A percentile compares a stretch with the other conserved stretches of the same genome.
Conservation (phyloP, 352 stramenopile genomes). For the Phytophthora crassamura region DNA sequence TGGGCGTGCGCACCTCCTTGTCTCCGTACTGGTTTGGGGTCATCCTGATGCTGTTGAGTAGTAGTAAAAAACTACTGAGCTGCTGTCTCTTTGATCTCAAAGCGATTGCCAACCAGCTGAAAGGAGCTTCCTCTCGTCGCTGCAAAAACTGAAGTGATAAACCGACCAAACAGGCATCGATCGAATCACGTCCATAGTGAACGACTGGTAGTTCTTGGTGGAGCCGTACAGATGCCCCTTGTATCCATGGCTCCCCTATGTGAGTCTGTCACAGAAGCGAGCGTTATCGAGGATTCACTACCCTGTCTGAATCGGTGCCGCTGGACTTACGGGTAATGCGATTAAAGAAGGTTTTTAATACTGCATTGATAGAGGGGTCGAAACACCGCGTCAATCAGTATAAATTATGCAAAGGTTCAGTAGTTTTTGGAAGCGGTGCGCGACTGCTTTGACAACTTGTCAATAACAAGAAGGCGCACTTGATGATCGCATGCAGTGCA, state of each 20-base stretch:
- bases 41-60: constrained; percentile 20
- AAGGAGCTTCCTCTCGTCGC: neutral
- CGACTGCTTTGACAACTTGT: no score
- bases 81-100: neutral
- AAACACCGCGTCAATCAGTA: neutral
- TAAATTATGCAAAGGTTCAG: constrained; percentile 11
- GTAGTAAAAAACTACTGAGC: neutral
- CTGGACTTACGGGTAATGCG: no score
- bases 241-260: constrained; percentile 25
- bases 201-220: neutral
- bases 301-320: no score
- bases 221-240: constrained; percentile 5
- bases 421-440: no score
- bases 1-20: constrained; percentile 31
- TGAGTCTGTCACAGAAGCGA: constrained; percentile 18
- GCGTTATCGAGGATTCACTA: constrained; percentile 19
- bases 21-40: constrained; percentile 29
- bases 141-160: constrained; percentile 23
- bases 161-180: neutral
- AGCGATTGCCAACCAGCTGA: neutral
- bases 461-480: neutral
- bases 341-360: no score
- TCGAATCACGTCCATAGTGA: neutral
- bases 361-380: no score
- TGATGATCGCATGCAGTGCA: neutral